A percentile compares a stretch with the other conserved stretches of the same genome.
These are phyloP conservation scores for Gonapodya prolifera DNA, from an alignment of 192 early-diverging fungal species.

Conservation along the genomic window DNA sequence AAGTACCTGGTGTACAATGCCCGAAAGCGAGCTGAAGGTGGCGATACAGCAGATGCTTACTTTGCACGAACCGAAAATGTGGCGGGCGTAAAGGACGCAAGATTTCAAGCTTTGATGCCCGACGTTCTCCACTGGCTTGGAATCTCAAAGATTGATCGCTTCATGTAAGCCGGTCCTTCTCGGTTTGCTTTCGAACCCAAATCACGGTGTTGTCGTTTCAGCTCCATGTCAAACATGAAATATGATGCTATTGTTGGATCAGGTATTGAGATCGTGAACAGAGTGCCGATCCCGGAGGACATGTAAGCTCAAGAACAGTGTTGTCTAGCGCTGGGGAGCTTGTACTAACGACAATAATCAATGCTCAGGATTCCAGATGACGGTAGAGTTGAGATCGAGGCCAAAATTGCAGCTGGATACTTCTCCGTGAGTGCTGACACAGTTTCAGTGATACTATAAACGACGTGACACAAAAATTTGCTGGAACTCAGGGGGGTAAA, in stretches of 20 bases:
- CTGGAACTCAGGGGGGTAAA: not conserved
- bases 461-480: not conserved
- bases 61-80: conserved; percentile 75
- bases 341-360: not conserved
- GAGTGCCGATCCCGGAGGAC: conserved; percentile 78
- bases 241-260: conserved; percentile 80
- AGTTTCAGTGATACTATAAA: not conserved
- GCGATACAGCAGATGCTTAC: conserved; percentile 81
- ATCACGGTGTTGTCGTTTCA: conserved; percentile 10
- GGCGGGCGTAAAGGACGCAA: conserved; percentile 88
- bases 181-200: conserved; percentile 4
- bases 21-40: conserved; percentile 32
- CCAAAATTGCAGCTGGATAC: conserved; percentile 93
- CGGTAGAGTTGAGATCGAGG: conserved; percentile 76
- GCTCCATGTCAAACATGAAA: conserved; percentile 73
- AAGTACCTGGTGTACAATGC: conserved; percentile 73
- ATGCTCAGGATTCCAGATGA: conserved; percentile 1
- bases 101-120: conserved; percentile 94
- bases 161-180: conserved; percentile 37
- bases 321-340: not conserved
- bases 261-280: conserved; percentile 78
- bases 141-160: conserved; percentile 81
- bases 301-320: conserved; percentile 16
- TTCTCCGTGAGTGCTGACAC: conserved; percentile 40
- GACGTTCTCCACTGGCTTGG: conserved; percentile 95